Base-by-base conservation (phyloP, 768 basidiomycete genomes). In the Suillus cothurnatus region DNA sequence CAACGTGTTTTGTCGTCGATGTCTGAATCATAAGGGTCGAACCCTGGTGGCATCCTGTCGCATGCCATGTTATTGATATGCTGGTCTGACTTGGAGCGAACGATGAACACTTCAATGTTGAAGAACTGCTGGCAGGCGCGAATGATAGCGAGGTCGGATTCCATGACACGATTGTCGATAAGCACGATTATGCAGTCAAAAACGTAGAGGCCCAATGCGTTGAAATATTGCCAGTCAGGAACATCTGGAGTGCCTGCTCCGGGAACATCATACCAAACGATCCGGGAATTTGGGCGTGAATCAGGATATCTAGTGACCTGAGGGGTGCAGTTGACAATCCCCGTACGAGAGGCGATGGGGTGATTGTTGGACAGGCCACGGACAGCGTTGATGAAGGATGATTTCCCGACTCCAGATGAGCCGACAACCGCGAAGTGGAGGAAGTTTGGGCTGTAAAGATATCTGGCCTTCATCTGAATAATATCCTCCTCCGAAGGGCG, bases 31-130 rank as follows among this genome's bases (percentile, higher is more conserved):
- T 69, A 72, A 19, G 52, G 64, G 3, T 73, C 67, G n/a, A 70
- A 70, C 0, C 70, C 72, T 63, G 38, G 69, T 49, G 23, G 23
- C 47, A 49, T 23, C 47, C 47, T 26, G 0, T 74, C 69, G 6
- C 0, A 65, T 69, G 74, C 67, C 62, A 66, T 4, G 26, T 73
- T 73, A 23, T 50, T 53, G 38, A 75, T 72, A 31, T 76, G 73
- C 17, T 71, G 71, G 56, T 79, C 77, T 1, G 79, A 71, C 57
- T 80, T 78, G 17, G 78, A 79, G 2, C 77, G 78, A 32, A 78
- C 75, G 28, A 75, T 72, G 52, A 68, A 70, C 47, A 26, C 47
- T 6, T 49, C 47, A 15, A 49, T 73, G 14, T 69, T 49, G 23
- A 6, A 26, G 23, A 49, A 49, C 47, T 49, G 47, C 47, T 26